Evolutionary conservation across 106 monocot genomes (phyloP), one percentile per base, ranked within the genome.

Genomic region (Phalaenopsis aphrodite): DNA sequence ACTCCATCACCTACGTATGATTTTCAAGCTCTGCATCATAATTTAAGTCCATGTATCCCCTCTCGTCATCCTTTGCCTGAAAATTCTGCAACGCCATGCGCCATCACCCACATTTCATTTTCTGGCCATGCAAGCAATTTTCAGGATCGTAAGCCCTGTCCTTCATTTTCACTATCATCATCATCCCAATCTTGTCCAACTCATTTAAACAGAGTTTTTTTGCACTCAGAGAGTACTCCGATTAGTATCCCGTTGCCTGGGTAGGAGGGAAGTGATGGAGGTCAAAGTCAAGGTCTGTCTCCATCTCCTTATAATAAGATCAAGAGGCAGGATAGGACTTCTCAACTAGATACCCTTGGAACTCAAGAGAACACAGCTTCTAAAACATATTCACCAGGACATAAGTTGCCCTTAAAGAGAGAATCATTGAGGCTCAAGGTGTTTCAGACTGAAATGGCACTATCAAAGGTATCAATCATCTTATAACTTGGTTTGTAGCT

Each of bases 221-320:
- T 84, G 41, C 77, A 89, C 47, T 85, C 86, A 11, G 87, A 90
- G 78, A 91, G 91, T 83, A 87, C 88, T 61, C 88, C 91, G 1
- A 78, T 88, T 69, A 82, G 84, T 49, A 87, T 88, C 74, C 81
- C 84, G 10, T 39, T 65, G 11, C 24, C 6, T 24, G 6, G 64
- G 61, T n/a, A 80, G 39, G 57, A 74, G 47, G 76, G 55, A 21
- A 84, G 41, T 57, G 42, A 67, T 79, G 76, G 77, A 7, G 79
- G 85, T 21, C 68, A 8, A 42, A 82, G 67, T 43, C 61, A 82
- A 23, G 79, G 17, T 8, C 12, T 84, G 42, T 76, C 83, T 37
- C 85, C 86, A 57, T 71, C 39, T 71, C 82, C 89, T 79, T 82
- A 82, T 56, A 55, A 75, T 15, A 84, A 81, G 69, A 72, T 56